These are phyloP conservation scores for Neocatenulostroma microsporum DNA, from an alignment of 2,329 filamentous ascomycete species.

Conservation along the genomic window DNA sequence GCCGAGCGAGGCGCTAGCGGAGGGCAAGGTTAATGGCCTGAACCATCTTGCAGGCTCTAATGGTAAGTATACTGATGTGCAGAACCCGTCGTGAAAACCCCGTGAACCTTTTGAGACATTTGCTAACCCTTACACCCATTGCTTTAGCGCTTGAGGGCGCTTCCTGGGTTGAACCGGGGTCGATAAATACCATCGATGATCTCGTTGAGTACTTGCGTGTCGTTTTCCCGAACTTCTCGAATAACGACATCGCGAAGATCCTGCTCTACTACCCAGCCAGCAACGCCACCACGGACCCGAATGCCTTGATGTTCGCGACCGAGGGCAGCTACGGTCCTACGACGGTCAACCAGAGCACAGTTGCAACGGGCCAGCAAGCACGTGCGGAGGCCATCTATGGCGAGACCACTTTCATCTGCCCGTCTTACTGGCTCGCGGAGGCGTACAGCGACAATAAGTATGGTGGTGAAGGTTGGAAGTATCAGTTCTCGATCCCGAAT, in stretches of 20 bases:
- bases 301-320: slow-evolving; percentile 25
- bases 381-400: slow-evolving; percentile 47
- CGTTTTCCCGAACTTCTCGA: slow-evolving; percentile 36
- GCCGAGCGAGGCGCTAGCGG: slow-evolving; percentile 32
- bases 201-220: slow-evolving; percentile 35
- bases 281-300: slow-evolving; percentile 20
- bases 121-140: too few species aligned
- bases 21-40: slow-evolving; percentile 33
- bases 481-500: slow-evolving; percentile 43
- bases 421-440: slow-evolving; percentile 49
- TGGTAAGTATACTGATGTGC: slow-evolving; percentile 44
- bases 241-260: slow-evolving; percentile 34
- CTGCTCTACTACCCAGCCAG: slow-evolving; percentile 32
- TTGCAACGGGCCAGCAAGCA: slow-evolving; percentile 49
- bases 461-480: slow-evolving; percentile 36
- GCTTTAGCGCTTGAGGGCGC: too few species aligned
- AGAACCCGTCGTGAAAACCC: too few species aligned
- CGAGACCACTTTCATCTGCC: slow-evolving; percentile 47
- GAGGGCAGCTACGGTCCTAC: slow-evolving; percentile 32
- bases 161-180: too few species aligned
- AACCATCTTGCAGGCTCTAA: slow-evolving; percentile 39
- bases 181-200: slow-evolving; percentile 36
- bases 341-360: slow-evolving; percentile 44
- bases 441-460: slow-evolving; percentile 31
- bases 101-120: too few species aligned